Conservation (phyloP, 139 green algal genomes). For the Closterium sp. region DNA sequence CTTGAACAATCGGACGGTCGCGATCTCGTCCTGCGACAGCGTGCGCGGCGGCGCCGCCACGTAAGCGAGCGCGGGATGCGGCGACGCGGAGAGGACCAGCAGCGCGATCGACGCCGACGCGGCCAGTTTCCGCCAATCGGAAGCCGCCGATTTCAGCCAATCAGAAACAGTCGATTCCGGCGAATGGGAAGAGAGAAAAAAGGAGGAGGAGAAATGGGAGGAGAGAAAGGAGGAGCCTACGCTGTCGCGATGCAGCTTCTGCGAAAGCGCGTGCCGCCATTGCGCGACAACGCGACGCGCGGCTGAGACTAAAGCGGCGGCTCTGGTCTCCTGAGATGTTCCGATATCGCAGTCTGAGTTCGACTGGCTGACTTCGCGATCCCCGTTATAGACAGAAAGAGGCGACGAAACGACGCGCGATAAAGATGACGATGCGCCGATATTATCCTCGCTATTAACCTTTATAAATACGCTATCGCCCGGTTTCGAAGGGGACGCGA, state of each 20-base stretch:
- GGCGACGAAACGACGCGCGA: not conserved
- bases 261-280: not conserved
- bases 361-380: not conserved
- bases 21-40: conserved; percentile 47
- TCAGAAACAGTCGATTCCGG: not conserved
- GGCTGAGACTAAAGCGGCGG: not conserved
- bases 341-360: not conserved
- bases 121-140: not conserved
- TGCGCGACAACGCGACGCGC: not conserved
- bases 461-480: not conserved
- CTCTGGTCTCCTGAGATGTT: not conserved
- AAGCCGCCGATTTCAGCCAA: not conserved
- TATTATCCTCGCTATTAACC: not conserved
- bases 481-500: too few relatives aligned
- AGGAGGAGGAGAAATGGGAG: not conserved
- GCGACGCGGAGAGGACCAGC: not conserved
- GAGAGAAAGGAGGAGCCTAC: not conserved
- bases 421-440: not conserved
- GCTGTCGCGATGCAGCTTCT: not conserved
- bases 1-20: conserved; percentile 70
- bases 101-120: not conserved
- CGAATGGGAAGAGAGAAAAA: not conserved
- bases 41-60: conserved; percentile 26
- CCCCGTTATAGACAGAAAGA: not conserved
- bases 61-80: not conserved